Conservation (phyloP, 2,329 filamentous ascomycete species). For the Mycosphaerella sp. region DNA sequence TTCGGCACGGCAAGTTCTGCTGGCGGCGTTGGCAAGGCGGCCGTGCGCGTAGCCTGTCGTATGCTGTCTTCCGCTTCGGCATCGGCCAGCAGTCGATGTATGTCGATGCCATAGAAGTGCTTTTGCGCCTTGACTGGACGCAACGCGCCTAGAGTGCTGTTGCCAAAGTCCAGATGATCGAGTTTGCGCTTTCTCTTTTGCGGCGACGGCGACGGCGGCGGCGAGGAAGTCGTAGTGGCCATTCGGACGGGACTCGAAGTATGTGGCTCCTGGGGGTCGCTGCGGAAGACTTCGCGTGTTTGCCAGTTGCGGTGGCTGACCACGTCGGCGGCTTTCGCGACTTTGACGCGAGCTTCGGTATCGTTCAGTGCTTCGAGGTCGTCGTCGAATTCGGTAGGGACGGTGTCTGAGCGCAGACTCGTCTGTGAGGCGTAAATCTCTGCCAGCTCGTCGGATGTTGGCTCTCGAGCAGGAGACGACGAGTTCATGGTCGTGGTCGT, state of each 20-base stretch:
- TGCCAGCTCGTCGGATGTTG: conserved; percentile 16
- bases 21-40: conserved; percentile 30
- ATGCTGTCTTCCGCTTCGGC: conserved; percentile 55
- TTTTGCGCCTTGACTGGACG: conserved; percentile 59
- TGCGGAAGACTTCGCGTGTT: conserved; percentile 43
- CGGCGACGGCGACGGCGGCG: conserved; percentile 46
- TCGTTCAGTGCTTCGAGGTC: conserved; percentile 38
- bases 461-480: conserved; percentile 13
- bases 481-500: conserved; percentile 4
- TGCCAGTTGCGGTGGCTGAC: conserved; percentile 50
- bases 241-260: conserved; percentile 54
- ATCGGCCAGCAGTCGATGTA: conserved; percentile 72
- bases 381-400: conserved; percentile 21
- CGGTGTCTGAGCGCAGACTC: conserved; percentile 5
- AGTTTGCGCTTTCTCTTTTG: conserved; percentile 29
- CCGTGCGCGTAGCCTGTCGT: conserved; percentile 28
- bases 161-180: conserved; percentile 27
- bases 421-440: conserved; percentile 12
- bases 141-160: conserved; percentile 20
- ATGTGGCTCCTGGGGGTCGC: conserved; percentile 35
- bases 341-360: conserved; percentile 42
- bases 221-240: conserved; percentile 52
- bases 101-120: conserved; percentile 88
- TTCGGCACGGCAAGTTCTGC: conserved; percentile 33
- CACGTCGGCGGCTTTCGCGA: conserved; percentile 34